Base-by-base conservation (phyloP, 1,284 basidiomycete species). In the Termitomyces sp. region DNA sequence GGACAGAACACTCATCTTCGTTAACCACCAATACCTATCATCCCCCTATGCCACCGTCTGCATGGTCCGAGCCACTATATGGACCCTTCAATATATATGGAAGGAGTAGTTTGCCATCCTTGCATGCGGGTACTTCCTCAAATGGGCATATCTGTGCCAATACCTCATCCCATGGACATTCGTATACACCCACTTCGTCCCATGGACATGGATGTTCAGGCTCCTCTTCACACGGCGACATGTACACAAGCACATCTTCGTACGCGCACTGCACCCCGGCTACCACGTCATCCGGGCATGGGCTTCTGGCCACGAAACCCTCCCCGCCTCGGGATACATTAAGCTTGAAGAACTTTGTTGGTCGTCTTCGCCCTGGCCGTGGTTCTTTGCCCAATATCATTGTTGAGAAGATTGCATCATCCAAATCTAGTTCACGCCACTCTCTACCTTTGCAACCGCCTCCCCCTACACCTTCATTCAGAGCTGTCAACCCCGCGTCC, bases 121-220 rank as follows among this genome's bases (percentile, higher is more conserved):
- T 60, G 10, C 35, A 57, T 24, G 47, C 54, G 3, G 48, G 43
- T 18, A 37, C 52, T 21, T 60, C 56, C 26, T 55, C 53, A 13
- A 28, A 53, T 18, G 51, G 46, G 13, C 51, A 48, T 38, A 3
- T 38, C 2, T 33, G 43, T 33, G 35, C 26, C 11, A 40, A 30
- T 13, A 46, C 45, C 5, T 45, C 52, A 10, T 50, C 47, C 5
- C 48, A 50, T 34, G 52, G 46, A 11, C 42, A 53, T 26, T 14
- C 33, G 5, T 7, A 21, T 19, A 39, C 46, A 11, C 39, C 35
- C 19, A 5, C 52, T 19, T 50, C 46, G 21, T 53, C 47, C 2
- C 49, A 53, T 26, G 41, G 46, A n/a, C 52, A 53, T 43, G 2
- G 4, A 11, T 38, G 30, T 13, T 6, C 35, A 31, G 21, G 42